Evolutionary conservation across 1,284 basidiomycete genomes (phyloP).

Genomic region (Heterobasidion occidentale): DNA sequence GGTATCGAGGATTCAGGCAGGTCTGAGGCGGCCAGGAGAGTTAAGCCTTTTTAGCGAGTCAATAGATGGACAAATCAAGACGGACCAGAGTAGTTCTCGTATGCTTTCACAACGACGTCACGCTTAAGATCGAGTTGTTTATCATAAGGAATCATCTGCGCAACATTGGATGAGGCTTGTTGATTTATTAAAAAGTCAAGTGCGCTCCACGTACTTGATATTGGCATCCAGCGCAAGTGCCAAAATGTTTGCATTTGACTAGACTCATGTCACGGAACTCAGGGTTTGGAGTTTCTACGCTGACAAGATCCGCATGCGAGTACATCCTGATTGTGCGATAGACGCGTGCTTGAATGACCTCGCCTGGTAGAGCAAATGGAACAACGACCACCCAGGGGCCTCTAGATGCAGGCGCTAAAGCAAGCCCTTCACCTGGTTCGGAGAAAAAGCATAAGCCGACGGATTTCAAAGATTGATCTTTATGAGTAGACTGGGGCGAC

Average conservation of each 20-base stretch:
- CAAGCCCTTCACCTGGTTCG: slow-evolving; percentile 63
- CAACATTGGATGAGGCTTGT: background rate
- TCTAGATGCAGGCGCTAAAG: slow-evolving; percentile 36
- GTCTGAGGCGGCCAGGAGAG: slow-evolving; percentile 26
- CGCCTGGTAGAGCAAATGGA: slow-evolving; percentile 80
- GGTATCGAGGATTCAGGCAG: slow-evolving; percentile 57
- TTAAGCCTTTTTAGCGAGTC: background rate
- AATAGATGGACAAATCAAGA: background rate
- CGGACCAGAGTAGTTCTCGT: slow-evolving; percentile 69
- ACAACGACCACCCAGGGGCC: slow-evolving; percentile 74
- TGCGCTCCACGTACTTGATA: slow-evolving; percentile 46
- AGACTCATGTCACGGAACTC: slow-evolving; percentile 58
- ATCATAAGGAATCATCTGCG: slow-evolving; percentile 81
- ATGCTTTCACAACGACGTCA: slow-evolving; percentile 84
- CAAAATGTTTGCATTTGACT: slow-evolving; percentile 82
- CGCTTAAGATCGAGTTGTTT: slow-evolving; percentile 84
- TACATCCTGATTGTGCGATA: slow-evolving; percentile 61
- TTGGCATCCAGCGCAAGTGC: slow-evolving; percentile 72
- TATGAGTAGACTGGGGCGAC: background rate
- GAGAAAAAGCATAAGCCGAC: slow-evolving; percentile 2
- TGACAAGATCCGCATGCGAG: slow-evolving; percentile 72
- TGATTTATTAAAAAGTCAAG: background rate
- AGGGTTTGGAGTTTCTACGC: slow-evolving; percentile 58
- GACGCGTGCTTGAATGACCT: slow-evolving; percentile 66
- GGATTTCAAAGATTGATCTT: background rate